Base-by-base conservation (phyloP, 805 yeast genomes). In the Starmerella vaccinii region DNA sequence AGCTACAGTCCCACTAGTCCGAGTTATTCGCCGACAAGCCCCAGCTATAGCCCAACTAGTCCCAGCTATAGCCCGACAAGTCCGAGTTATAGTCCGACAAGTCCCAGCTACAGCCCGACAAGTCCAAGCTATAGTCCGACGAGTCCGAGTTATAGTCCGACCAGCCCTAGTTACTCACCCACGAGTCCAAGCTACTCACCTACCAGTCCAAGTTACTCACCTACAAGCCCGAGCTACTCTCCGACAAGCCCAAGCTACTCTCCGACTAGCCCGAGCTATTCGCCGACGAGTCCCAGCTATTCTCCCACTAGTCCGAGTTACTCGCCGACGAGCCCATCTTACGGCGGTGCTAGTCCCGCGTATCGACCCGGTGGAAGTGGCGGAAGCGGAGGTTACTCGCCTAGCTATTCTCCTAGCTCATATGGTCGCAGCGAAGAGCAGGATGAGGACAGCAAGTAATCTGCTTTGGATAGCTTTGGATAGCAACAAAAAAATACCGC, bases 161-260 rank as follows among this genome's bases (percentile, higher is more conserved):
- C 95, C 0, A 80, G 88, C 0, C 95, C 95, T 60, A 63, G 73
- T 9, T 88, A 86, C 64, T 65, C 81, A 2, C 94, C 94, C 46
- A 84, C 92, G 0, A 77, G 84, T 0, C 97, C 96, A 53, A 59
- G 69, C 1, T 86, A 86, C 66, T 74, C 82, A 1, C 95, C 95
- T 44, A 84, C 92, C 1, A 78, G 85, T 5, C 90, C 92, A 58
- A 56, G 61, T 42, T 66, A 71, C 57, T 66, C 73, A 1, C 78
- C 95, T 50, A 84, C 95, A 0, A 81, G 89, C 0, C 95, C 95
- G 53, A 60, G 69, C 4, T 86, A 85, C 66, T 73, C 81, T 1
- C 94, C 95, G 42, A 84, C 89, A 0, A 78, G 84, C 2, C 89
- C 90, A 54, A 54, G 63, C 24, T 77, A 80, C 61, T 69, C 77